Conservation (phyloP, 1,284 basidiomycete species). For the Caloboletus inedulis region DNA sequence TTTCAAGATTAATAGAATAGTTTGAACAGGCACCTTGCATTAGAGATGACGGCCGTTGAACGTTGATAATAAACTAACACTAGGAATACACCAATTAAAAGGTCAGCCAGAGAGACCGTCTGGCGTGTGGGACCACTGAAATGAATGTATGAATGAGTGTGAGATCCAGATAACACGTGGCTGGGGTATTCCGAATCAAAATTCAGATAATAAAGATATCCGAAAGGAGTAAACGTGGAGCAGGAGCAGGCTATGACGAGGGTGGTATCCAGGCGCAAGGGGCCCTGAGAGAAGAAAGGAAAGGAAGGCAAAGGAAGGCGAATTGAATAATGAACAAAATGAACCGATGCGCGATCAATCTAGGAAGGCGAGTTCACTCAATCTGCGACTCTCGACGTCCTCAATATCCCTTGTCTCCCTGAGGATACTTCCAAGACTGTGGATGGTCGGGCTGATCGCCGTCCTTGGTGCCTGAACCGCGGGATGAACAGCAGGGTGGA, state of each 20-base stretch:
- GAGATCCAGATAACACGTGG: slow-evolving; percentile 7
- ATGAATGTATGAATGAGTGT: slow-evolving; percentile 23
- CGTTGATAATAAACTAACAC: background rate
- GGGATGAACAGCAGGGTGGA: background rate
- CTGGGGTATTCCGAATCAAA: slow-evolving; percentile 3
- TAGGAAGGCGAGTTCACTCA: slow-evolving; percentile 69
- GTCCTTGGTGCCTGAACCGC: slow-evolving; percentile 28
- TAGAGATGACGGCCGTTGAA: too few species aligned
- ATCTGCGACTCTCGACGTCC: slow-evolving; percentile 62
- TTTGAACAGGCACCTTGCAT: too few species aligned
- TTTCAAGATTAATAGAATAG: too few species aligned
- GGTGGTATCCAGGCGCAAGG: slow-evolving; percentile 6
- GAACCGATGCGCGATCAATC: slow-evolving; percentile 32
- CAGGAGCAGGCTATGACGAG: background rate
- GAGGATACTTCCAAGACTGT: slow-evolving; percentile 54
- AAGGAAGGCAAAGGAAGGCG: background rate
- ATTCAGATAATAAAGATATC: slow-evolving; percentile 11
- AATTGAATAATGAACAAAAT: background rate
- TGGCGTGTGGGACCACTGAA: slow-evolving; percentile 4
- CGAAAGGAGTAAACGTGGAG: background rate
- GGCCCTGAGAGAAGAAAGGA: slow-evolving; percentile 4
- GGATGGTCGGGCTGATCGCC: slow-evolving; percentile 55
- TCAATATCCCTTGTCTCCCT: slow-evolving; percentile 50
- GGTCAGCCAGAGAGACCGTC: background rate
- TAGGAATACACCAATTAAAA: slow-evolving; percentile 9